Evolutionary conservation across 2,329 filamentous ascomycete genomes (phyloP).

Genomic region (Fusarium gaditjirri): DNA sequence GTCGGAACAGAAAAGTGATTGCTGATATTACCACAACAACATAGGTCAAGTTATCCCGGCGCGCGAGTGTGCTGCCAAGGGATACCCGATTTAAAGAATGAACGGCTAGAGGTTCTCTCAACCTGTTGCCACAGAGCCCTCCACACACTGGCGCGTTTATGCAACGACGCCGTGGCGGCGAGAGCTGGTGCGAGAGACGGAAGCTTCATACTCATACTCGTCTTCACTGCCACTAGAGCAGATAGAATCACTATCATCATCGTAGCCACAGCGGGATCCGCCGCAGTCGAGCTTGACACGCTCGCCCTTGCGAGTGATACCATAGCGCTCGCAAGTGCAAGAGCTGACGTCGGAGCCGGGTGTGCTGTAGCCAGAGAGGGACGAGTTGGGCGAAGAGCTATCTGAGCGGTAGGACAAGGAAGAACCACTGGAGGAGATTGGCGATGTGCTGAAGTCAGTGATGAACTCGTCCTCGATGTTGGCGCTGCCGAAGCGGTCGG

Average conservation of each 20-base stretch:
- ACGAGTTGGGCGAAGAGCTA: conserved; percentile 78
- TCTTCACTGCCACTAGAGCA: conserved; percentile 77
- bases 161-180: conserved; percentile 73
- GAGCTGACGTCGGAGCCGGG: conserved; percentile 78
- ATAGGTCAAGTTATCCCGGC: conserved; percentile 46
- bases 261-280: conserved; percentile 86
- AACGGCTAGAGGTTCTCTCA: conserved; percentile 49
- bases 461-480: conserved; percentile 68
- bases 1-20: conserved; percentile 43
- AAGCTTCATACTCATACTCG: conserved; percentile 59
- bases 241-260: conserved; percentile 70
- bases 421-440: conserved; percentile 75
- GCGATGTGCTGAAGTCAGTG: conserved; percentile 65
- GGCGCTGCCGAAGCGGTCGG: conserved; percentile 74
- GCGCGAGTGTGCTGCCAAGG: conserved; percentile 43
- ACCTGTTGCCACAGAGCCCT: conserved; percentile 33
- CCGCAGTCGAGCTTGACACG: conserved; percentile 97
- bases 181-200: conserved; percentile 59
- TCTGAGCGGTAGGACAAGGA: conserved; percentile 77
- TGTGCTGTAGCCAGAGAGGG: conserved; percentile 81
- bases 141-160: conserved; percentile 41
- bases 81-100: conserved; percentile 48
- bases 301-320: conserved; percentile 92
- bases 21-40: conserved; percentile 47
- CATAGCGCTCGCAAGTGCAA: conserved; percentile 96